Conservation (phyloP, 2,329 filamentous ascomycete species). For the Fusarium clavum region DNA sequence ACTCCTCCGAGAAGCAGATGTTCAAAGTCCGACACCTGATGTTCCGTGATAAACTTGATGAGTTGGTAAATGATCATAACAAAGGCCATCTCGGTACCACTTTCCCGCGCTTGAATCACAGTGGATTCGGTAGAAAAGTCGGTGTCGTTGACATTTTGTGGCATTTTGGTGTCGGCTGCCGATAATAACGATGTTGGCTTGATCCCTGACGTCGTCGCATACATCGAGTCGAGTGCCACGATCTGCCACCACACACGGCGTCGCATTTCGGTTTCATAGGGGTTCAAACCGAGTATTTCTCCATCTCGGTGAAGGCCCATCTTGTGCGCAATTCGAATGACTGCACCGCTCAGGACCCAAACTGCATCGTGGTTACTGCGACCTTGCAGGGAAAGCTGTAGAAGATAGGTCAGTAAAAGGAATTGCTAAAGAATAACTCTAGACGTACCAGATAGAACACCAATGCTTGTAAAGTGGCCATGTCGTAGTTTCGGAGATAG, state of each 20-base stretch:
- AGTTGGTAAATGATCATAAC: not conserved
- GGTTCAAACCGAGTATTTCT: not conserved
- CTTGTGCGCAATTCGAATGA: conserved; percentile 16
- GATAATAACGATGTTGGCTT: not conserved
- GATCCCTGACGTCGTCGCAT: conserved; percentile 15
- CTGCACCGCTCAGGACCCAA: conserved; percentile 8
- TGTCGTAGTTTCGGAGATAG: conserved; percentile 10
- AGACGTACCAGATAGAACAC: not conserved
- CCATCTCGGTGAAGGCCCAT: conserved; percentile 20
- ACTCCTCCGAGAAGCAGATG: conserved; percentile 3
- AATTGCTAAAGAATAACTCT: accelerated
- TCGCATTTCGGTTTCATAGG: conserved; percentile 13
- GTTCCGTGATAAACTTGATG: not conserved
- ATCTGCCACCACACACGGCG: conserved; percentile 23
- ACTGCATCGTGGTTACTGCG: conserved; percentile 17
- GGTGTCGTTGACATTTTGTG: not conserved
- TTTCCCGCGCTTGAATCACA: not conserved
- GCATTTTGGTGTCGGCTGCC: conserved; percentile 4
- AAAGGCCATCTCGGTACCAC: conserved; percentile 19
- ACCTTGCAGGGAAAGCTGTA: not conserved
- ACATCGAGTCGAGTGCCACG: conserved; percentile 15
- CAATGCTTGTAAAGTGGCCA: not conserved
- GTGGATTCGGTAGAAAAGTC: not conserved
- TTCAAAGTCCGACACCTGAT: conserved; percentile 2
- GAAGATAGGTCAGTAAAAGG: not conserved